These are phyloP conservation scores for barley (Hordeum vulgare) DNA, from an alignment of 176 grass and related monocot species.

Conservation along the genomic window DNA sequence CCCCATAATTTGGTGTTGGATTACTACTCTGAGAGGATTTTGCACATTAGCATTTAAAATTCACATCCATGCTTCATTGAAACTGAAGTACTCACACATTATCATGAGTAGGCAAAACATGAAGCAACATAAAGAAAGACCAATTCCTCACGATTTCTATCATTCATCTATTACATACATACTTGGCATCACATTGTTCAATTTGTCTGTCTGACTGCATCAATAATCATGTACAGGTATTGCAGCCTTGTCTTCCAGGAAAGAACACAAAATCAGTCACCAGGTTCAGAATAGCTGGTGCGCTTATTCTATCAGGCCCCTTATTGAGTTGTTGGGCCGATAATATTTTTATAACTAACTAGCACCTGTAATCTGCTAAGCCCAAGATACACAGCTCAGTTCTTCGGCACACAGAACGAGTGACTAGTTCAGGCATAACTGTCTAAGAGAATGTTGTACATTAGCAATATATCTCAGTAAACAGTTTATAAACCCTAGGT, in stretches of 20 bases:
- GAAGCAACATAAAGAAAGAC: no score
- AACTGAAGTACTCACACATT: neutral
- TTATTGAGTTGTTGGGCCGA: neutral
- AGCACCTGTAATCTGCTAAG: neutral
- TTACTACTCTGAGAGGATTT: neutral
- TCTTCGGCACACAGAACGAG: neutral
- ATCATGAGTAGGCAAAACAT: no score
- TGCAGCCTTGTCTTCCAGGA: neutral
- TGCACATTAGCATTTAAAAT: conserved; percentile 6
- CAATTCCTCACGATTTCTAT: neutral
- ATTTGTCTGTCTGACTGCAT: neutral
- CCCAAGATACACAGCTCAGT: neutral
- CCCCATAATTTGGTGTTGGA: neutral
- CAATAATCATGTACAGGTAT: neutral
- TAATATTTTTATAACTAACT: neutral
- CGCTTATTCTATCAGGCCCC: neutral
- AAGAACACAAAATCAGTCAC: neutral
- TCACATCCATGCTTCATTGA: neutral
- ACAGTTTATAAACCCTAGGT: conserved; percentile 11
- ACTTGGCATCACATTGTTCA: neutral
- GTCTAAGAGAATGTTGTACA: neutral
- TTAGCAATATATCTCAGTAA: neutral
- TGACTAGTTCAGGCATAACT: neutral
- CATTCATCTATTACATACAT: neutral
- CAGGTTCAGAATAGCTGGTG: neutral